A percentile compares a stretch with the other conserved stretches of the same genome.
Conservation (phyloP, 208 protist genomes). For the Vickermania spadyakhi region DNA sequence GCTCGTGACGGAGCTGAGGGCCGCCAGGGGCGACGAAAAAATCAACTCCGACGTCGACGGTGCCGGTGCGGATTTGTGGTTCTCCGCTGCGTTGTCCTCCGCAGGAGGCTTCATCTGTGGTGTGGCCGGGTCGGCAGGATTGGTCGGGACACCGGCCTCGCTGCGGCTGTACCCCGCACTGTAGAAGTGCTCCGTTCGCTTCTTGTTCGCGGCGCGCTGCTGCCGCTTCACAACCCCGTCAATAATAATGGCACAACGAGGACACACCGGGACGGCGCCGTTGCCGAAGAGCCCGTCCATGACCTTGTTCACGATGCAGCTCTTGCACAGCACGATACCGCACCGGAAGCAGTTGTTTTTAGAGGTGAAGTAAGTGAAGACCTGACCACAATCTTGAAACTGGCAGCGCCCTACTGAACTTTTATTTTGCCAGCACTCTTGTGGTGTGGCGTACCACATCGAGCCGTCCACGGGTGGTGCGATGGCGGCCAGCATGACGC, state of each 20-base stretch:
- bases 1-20: not conserved
- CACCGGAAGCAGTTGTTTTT: not conserved
- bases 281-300: constrained; percentile 40
- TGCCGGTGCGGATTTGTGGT: too few relatives aligned
- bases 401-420: not conserved
- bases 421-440: not conserved
- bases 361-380: constrained; percentile 1
- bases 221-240: constrained; percentile 23
- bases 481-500: too few relatives aligned
- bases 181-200: constrained; percentile 1
- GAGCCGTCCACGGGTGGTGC: too few relatives aligned
- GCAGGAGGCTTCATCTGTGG: too few relatives aligned
- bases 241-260: constrained; percentile 15
- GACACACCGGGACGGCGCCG: constrained; percentile 31
- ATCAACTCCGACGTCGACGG: not conserved
- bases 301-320: constrained; percentile 1
- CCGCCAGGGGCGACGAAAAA: not conserved
- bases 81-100: too few relatives aligned
- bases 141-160: too few relatives aligned
- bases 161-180: not conserved
- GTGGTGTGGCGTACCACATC: not conserved
- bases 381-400: not conserved
- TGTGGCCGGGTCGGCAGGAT: not conserved
- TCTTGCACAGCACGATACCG: not conserved
- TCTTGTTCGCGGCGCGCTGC: constrained; percentile 10